Conservation (phyloP, 345 rosid genomes). For the Linum usitatissimum region DNA sequence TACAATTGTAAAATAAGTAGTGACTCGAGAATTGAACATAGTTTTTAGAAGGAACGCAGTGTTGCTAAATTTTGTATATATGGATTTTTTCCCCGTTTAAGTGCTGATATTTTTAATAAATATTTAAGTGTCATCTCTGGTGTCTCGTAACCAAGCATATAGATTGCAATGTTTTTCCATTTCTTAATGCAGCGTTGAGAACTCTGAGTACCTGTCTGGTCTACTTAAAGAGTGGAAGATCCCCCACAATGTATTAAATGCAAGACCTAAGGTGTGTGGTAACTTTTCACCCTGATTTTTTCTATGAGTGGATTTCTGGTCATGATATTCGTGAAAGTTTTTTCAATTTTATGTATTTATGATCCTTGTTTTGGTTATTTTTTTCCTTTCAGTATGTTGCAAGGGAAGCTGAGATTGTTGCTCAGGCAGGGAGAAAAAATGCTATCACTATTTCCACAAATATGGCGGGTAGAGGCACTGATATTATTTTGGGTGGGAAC, state of each 20-base stretch:
- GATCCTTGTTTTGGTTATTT: conserved; percentile 7
- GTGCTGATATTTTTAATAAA: neutral
- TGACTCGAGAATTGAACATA: too few species aligned
- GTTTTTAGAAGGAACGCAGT: too few species aligned
- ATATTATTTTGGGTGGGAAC: conserved; percentile 92
- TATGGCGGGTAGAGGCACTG: conserved; percentile 99
- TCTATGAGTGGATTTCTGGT: conserved; percentile 1
- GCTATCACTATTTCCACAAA: conserved; percentile 94
- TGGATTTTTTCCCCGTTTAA: neutral
- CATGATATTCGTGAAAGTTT: neutral
- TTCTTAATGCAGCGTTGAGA: conserved; percentile 71
- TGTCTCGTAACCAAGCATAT: conserved; percentile 7
- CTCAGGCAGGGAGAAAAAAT: conserved; percentile 87
- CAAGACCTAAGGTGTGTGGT: conserved; percentile 80
- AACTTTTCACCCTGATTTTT: conserved; percentile 6
- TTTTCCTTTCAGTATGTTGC: conserved; percentile 66
- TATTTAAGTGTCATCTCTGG: neutral
- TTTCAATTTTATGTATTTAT: conserved; percentile 7
- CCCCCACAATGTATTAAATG: conserved; percentile 92
- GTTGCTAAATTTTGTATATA: too few species aligned
- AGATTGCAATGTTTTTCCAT: conserved; percentile 3
- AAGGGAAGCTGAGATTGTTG: conserved; percentile 86
- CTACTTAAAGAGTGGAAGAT: conserved; percentile 65
- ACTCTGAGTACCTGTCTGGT: conserved; percentile 81
- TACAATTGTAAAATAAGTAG: too few species aligned